A percentile compares a stretch with the other conserved stretches of the same genome.
Conservation (phyloP, 2,329 filamentous ascomycete genomes). For the Periglandula ipomoeae region DNA sequence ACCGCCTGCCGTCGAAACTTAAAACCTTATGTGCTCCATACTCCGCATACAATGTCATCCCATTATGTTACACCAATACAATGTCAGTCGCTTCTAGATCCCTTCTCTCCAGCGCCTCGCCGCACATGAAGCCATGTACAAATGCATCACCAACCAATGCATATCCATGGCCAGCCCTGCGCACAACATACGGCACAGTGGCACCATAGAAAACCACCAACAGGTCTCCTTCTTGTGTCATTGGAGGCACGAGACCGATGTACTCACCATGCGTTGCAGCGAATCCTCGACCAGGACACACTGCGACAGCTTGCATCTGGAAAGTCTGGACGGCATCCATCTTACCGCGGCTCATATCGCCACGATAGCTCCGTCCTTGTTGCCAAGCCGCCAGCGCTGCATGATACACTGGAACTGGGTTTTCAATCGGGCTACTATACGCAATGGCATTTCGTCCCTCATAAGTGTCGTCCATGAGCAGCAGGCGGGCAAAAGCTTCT, state of each 20-base stretch:
- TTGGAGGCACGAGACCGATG: constrained; percentile 1
- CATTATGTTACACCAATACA: too few relatives aligned
- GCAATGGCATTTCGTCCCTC: constrained; percentile 1
- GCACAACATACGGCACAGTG: not conserved
- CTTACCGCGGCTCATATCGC: not conserved
- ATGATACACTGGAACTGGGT: not conserved
- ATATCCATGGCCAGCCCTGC: not conserved
- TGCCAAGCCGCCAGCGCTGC: not conserved
- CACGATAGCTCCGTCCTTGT: not conserved
- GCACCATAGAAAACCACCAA: not conserved
- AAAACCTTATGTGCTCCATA: too few relatives aligned
- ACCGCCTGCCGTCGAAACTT: too few relatives aligned
- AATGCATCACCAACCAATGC: not conserved
- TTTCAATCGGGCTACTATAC: not conserved
- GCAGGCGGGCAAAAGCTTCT: not conserved
- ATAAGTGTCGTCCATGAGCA: constrained; percentile 1
- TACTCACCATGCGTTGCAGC: not conserved
- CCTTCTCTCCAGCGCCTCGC: too few relatives aligned
- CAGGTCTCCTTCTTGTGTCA: not conserved
- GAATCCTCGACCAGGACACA: not conserved
- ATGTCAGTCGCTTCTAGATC: too few relatives aligned
- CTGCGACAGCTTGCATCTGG: not conserved
- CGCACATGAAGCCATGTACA: too few relatives aligned
- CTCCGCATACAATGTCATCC: too few relatives aligned
- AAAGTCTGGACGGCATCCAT: constrained; percentile 1